Evolutionary conservation across 257 asterid species (phyloP), one percentile per base, ranked within the genome.

Genomic region (Salvia splendens): DNA sequence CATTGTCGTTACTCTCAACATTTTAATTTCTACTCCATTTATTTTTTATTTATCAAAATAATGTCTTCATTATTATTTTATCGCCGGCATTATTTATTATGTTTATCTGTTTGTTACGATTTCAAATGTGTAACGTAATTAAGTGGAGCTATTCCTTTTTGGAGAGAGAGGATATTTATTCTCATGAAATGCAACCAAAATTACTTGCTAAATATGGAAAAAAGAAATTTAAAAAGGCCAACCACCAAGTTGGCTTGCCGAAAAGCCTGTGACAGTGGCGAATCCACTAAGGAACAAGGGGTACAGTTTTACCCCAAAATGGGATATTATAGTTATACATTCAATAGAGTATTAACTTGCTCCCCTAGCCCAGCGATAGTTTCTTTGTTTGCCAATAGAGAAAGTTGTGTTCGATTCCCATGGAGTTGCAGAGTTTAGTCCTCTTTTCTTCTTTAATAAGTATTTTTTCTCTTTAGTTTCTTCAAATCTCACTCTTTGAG

Each of bases 1-100:
- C 81, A 54, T 68, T 67, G 35, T 76, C 81, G 65, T 67, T 60
- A 20, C 45, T 33, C 7, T 2, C 62, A 12, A 12, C 57, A 32
- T 33, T 5, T 24, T 43, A 24, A n/a, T n/a, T n/a, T 20, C 24
- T 20, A 20, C 24, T 20, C 33, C 3, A 9, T 10, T 53, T n/a
- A 7, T 6, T 9, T 24, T 7, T 28, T 20, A 24, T 52, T 52
- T 8, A 11, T 52, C 59, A 15, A 24, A 53, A 20, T 17, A 53
- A 4, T 24, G 40, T 53, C 38, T 53, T 24, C 28, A 11, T 24
- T 53, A 53, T 24, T 28, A 53, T 11, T 4, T 53, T 52, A 24
- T 28, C 11, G 8, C 45, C 45, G 8, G 2, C 8, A 10, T 40
- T 1, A 40, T 10, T 40, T 7, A 6, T 7, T 40, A 10, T 40